Percentiles rank a stretch among this genome's conserved stretches.
Evolutionary conservation across 1,284 basidiomycete genomes (phyloP).

Genomic region (Cryptococcus deneoformans): DNA sequence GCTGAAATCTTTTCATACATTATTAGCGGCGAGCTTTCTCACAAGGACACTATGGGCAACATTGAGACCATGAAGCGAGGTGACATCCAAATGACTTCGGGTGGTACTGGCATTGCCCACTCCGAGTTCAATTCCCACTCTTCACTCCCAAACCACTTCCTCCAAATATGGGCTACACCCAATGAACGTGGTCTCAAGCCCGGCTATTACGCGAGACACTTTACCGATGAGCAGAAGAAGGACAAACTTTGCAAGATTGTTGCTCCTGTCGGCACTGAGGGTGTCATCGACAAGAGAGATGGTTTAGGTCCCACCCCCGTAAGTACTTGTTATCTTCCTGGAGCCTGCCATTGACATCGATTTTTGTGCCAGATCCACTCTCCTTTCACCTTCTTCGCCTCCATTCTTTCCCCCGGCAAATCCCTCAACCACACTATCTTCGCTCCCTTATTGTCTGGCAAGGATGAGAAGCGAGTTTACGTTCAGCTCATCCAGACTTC

Average conservation of each 20-base stretch:
- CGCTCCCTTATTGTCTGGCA: conserved; percentile 9
- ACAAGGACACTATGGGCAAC: conserved; percentile 84
- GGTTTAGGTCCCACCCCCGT: conserved; percentile 64
- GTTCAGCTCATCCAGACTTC: conserved; percentile 61
- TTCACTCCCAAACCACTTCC: conserved; percentile 64
- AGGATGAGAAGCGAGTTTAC: conserved; percentile 44
- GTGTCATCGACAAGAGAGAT: conserved; percentile 62
- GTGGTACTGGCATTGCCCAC: conserved; percentile 58
- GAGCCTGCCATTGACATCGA: not conserved
- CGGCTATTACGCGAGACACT: conserved; percentile 78
- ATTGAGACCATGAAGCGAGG: conserved; percentile 81
- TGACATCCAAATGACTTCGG: conserved; percentile 84
- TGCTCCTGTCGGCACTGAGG: conserved; percentile 61
- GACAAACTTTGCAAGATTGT: conserved; percentile 67
- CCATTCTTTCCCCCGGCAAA: conserved; percentile 59
- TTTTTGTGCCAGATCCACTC: conserved; percentile 42
- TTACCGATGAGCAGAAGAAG: conserved; percentile 76
- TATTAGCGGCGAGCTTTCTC: conserved; percentile 43
- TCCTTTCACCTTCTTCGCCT: conserved; percentile 55
- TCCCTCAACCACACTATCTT: conserved; percentile 60
- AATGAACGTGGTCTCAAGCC: conserved; percentile 59
- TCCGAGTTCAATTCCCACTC: conserved; percentile 67
- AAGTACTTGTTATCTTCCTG: conserved; percentile 49
- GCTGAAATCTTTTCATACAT: conserved; percentile 94
- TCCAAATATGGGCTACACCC: conserved; percentile 78